These are phyloP conservation scores for Teratosphaeria gauchensis DNA, from an alignment of 2,329 filamentous ascomycete genomes.

Conservation along the genomic window DNA sequence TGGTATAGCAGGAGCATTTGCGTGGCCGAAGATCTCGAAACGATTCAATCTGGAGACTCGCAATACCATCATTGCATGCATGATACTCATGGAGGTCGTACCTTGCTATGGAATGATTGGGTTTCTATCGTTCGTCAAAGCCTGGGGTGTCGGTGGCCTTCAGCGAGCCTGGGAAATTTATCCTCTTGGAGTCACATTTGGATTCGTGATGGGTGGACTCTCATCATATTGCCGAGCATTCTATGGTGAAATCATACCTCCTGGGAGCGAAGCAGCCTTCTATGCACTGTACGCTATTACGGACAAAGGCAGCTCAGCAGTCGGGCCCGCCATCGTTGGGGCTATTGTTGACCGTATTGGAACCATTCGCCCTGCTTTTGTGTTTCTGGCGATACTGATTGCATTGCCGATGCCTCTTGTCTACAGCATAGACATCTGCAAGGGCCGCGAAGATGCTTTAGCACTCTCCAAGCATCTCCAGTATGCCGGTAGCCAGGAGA, in stretches of 20 bases:
- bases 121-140: conserved; percentile 69
- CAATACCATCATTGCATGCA: conserved; percentile 87
- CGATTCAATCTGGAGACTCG: conserved; percentile 61
- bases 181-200: conserved; percentile 79
- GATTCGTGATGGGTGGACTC: conserved; percentile 82
- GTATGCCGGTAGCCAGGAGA: neutral
- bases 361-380: conserved; percentile 56
- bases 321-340: conserved; percentile 89
- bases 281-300: conserved; percentile 96
- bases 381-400: conserved; percentile 76
- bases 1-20: conserved; percentile 80
- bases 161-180: conserved; percentile 97
- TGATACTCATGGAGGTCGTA: conserved; percentile 82
- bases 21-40: conserved; percentile 72
- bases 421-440: conserved; percentile 71
- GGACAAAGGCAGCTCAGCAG: conserved; percentile 89
- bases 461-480: conserved; percentile 19
- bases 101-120: conserved; percentile 87
- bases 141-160: conserved; percentile 67
- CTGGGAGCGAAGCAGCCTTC: conserved; percentile 89
- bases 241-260: conserved; percentile 87
- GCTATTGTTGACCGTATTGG: conserved; percentile 68
- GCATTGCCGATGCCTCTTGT: conserved; percentile 76
- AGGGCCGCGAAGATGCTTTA: conserved; percentile 34
- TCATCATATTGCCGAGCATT: conserved; percentile 86